Conservation (phyloP, 371 early-diverging fungal species). For the Mortierella sp. region DNA sequence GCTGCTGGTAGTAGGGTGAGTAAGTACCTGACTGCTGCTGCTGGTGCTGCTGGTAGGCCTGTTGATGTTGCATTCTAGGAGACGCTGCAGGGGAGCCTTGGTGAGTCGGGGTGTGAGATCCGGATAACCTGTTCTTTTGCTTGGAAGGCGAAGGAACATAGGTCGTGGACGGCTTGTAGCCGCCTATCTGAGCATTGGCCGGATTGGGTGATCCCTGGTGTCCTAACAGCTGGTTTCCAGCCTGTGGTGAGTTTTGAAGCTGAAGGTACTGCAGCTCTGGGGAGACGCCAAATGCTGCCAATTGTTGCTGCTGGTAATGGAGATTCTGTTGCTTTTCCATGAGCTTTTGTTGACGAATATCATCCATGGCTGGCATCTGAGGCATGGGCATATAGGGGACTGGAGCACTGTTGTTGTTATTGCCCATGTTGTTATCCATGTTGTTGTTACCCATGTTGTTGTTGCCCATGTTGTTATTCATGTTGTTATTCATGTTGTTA, state of each 20-base stretch:
- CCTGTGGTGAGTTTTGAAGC: constrained; percentile 23
- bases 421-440: no score
- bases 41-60: constrained; percentile 29
- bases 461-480: no score
- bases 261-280: constrained; percentile 20
- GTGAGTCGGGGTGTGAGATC: constrained; percentile 38
- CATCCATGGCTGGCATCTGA: constrained; percentile 37
- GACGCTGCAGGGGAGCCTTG: constrained; percentile 18
- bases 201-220: constrained; percentile 31
- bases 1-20: constrained; percentile 24
- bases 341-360: constrained; percentile 43
- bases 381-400: constrained; percentile 45
- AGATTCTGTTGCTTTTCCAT: constrained; percentile 9
- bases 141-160: constrained; percentile 45
- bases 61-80: constrained; percentile 26
- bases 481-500: no score
- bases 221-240: no score
- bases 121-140: constrained; percentile 46
- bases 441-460: no score
- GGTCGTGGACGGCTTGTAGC: constrained; percentile 37
- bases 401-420: not conserved
- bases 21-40: constrained; percentile 24
- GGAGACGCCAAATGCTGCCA: constrained; percentile 12
- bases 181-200: constrained; percentile 12
- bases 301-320: constrained; percentile 9